A percentile compares a stretch with the other conserved stretches of the same genome.
These are phyloP conservation scores for Physcomitrium patens DNA, from an alignment of 225 moss, liverwort and hornwort species.

Conservation along the genomic window DNA sequence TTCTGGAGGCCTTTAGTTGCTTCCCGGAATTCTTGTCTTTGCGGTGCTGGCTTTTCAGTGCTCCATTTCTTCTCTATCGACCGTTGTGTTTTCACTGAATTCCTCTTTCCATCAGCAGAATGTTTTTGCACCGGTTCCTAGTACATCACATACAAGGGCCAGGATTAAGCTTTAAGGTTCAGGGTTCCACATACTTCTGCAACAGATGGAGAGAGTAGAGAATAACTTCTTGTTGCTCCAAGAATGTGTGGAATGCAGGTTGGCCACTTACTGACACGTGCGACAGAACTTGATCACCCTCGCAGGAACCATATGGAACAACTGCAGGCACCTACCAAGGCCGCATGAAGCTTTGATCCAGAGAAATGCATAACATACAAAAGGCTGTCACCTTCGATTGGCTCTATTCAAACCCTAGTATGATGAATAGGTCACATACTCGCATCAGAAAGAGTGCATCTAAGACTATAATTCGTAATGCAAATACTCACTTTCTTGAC, in stretches of 20 bases:
- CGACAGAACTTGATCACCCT: slow-evolving; percentile 46
- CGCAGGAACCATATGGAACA: slow-evolving; percentile 50
- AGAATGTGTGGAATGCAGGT: slow-evolving; percentile 33
- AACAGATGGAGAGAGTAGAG: slow-evolving; percentile 1
- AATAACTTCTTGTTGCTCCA: slow-evolving; percentile 41
- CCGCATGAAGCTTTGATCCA: slow-evolving; percentile 53
- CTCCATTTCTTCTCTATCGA: slow-evolving; percentile 44
- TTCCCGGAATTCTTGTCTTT: slow-evolving; percentile 58
- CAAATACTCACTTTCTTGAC: slow-evolving; percentile 45
- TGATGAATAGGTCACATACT: not conserved
- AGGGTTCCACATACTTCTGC: not conserved
- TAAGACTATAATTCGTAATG: not conserved
- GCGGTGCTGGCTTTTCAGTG: slow-evolving; percentile 51
- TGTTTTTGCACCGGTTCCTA: slow-evolving; percentile 47
- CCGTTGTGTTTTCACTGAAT: slow-evolving; percentile 41
- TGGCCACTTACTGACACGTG: slow-evolving; percentile 52
- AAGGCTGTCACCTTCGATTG: too few species aligned
- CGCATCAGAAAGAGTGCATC: not conserved
- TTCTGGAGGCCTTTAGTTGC: slow-evolving; percentile 68
- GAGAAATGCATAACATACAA: slow-evolving; percentile 28
- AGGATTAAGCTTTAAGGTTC: not conserved
- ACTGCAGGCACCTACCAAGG: slow-evolving; percentile 67
- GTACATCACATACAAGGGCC: slow-evolving; percentile 28
- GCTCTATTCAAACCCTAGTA: not conserved
- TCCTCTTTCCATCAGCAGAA: slow-evolving; percentile 49